These are phyloP conservation scores for Phytomonas serpens DNA, from an alignment of 208 protist genomes.

Conservation along the genomic window DNA sequence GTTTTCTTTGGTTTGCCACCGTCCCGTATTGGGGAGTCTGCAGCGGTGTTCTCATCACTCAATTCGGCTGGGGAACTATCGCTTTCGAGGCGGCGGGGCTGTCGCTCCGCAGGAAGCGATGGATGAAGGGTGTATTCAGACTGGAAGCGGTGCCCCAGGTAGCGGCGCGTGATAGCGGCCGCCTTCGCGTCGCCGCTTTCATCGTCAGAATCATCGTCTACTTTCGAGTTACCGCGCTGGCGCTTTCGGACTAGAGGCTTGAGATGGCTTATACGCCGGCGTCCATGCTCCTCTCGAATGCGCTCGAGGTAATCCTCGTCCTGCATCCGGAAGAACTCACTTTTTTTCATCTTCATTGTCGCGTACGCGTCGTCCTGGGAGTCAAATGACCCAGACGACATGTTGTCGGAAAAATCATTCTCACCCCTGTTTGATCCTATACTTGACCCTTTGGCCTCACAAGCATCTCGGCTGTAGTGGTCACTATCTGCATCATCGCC, in stretches of 20 bases:
- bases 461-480: background rate
- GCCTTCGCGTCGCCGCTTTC: conserved; percentile 17
- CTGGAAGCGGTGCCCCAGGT: conserved; percentile 29
- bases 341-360: conserved; percentile 71
- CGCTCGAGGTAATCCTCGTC: conserved; percentile 75
- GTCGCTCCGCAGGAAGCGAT: background rate
- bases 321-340: conserved; percentile 73
- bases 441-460: background rate
- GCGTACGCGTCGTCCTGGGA: conserved; percentile 40
- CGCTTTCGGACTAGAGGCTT: conserved; percentile 4
- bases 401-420: conserved; percentile 12
- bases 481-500: background rate
- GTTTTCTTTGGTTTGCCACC: background rate
- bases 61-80: background rate
- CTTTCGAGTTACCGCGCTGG: conserved; percentile 12
- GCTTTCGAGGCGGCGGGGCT: background rate
- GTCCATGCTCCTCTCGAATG: conserved; percentile 62
- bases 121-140: conserved; percentile 14
- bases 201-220: background rate
- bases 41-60: background rate
- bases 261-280: conserved; percentile 36
- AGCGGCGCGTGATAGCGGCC: conserved; percentile 28
- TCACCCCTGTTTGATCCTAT: background rate
- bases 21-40: background rate
- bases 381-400: conserved; percentile 33